Evolutionary conservation across 2,329 filamentous ascomycete species (phyloP).

Genomic region (Xylaria polymorpha): DNA sequence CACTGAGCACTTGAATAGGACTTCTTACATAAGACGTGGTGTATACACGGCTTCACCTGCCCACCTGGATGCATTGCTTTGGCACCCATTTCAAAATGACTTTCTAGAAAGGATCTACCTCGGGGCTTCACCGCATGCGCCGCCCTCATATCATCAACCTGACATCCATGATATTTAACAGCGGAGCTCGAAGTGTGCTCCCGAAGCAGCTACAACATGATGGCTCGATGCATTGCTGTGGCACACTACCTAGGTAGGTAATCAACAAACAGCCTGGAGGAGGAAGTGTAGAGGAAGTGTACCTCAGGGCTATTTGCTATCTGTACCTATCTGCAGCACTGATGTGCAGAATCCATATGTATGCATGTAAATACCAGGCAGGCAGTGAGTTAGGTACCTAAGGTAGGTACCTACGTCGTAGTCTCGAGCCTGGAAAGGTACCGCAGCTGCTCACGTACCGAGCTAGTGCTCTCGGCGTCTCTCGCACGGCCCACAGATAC

Average conservation of each 20-base stretch:
- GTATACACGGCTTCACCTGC: conserved; percentile 14
- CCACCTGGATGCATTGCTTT: background rate
- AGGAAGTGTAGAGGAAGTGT: background rate
- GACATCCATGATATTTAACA: background rate
- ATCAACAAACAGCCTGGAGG: conserved; percentile 11
- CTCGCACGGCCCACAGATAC: conserved; percentile 29
- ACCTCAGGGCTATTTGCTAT: too few species aligned
- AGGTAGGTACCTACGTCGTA: background rate
- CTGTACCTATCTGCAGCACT: conserved; percentile 1
- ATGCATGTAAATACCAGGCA: conserved; percentile 1
- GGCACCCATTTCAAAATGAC: conserved; percentile 13
- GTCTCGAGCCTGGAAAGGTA: conserved; percentile 8
- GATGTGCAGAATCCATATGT: conserved; percentile 23
- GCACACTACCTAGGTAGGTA: background rate
- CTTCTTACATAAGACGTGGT: conserved; percentile 32
- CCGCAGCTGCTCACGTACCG: conserved; percentile 7
- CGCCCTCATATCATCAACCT: background rate
- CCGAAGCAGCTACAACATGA: background rate
- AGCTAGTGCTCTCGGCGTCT: conserved; percentile 23
- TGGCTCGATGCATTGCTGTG: background rate
- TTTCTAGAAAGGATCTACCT: conserved; percentile 30
- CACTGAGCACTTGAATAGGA: too few species aligned
- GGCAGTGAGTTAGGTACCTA: background rate
- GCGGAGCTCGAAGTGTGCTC: too few species aligned
- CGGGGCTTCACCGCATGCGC: conserved; percentile 15